Percentiles rank a stretch among this genome's conserved stretches.
Evolutionary conservation across 2,329 filamentous ascomycete genomes (phyloP).

Genomic region (Ilyonectria mors-panacis): DNA sequence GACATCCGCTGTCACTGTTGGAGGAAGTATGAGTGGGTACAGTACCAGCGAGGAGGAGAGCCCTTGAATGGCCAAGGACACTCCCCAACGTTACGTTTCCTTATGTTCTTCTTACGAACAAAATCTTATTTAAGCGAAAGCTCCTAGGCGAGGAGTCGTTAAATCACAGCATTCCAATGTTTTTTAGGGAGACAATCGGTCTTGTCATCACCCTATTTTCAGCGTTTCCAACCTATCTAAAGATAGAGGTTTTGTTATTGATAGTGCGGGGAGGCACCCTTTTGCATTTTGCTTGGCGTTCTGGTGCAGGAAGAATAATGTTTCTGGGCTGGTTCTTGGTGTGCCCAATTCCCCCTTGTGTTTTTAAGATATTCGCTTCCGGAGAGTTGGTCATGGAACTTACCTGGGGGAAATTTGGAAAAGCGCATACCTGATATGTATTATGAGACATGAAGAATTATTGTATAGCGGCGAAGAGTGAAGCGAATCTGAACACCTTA

Average conservation of each 20-base stretch:
- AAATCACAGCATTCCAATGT: constrained; percentile 11
- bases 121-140: background rate
- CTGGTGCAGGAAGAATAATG: constrained; percentile 25
- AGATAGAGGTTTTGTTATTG: constrained; percentile 21
- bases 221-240: constrained; percentile 17
- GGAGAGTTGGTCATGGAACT: background rate
- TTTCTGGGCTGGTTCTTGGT: constrained; percentile 32
- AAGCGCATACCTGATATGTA: background rate
- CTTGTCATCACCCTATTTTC: background rate
- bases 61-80: constrained; percentile 4
- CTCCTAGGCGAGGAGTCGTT: background rate
- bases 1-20: constrained; percentile 60
- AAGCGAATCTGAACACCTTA: background rate
- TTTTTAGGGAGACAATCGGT: too few species aligned
- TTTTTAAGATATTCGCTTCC: background rate
- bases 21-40: constrained; percentile 57
- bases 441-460: background rate
- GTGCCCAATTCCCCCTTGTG: background rate
- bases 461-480: background rate
- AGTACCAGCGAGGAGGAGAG: constrained; percentile 54
- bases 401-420: background rate
- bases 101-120: background rate
- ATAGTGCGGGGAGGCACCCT: constrained; percentile 25
- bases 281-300: constrained; percentile 46
- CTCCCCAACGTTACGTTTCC: background rate